Percentiles rank a stretch among this genome's conserved stretches.
These are phyloP conservation scores for Chenopodium suecicum DNA, from an alignment of 148 eudicot species.

Conservation along the genomic window DNA sequence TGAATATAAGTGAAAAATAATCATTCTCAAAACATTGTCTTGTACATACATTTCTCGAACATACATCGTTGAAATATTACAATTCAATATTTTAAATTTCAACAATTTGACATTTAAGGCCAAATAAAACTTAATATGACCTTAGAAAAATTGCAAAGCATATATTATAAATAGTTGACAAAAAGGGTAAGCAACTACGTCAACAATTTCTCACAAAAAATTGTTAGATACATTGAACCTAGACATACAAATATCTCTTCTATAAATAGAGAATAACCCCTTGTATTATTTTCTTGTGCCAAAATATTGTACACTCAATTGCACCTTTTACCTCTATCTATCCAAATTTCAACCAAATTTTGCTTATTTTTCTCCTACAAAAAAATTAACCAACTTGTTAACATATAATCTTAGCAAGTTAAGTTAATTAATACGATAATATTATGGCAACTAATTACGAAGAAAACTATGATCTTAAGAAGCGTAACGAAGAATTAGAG, in stretches of 20 bases:
- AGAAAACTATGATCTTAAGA: constrained; percentile 19
- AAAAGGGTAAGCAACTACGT: constrained; percentile 23
- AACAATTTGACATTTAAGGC: neutral
- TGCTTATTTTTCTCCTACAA: neutral
- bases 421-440: neutral
- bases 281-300: neutral
- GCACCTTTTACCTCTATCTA: constrained; percentile 4
- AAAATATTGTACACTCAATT: constrained; percentile 9
- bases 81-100: neutral
- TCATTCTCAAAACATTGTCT: no score
- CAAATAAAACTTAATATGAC: neutral
- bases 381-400: neutral
- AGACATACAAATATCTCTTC: constrained; percentile 28
- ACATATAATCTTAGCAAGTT: neutral
- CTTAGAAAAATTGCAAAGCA: neutral
- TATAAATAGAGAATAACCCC: constrained; percentile 15
- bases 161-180: neutral
- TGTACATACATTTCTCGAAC: neutral
- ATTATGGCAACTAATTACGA: neutral
- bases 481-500: constrained; percentile 65
- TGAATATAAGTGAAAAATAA: neutral
- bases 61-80: neutral
- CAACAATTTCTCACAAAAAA: neutral
- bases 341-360: neutral
- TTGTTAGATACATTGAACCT: constrained; percentile 46